These are phyloP conservation scores for Annona cherimola DNA, from an alignment of 164 flowering plant species.

Conservation along the genomic window DNA sequence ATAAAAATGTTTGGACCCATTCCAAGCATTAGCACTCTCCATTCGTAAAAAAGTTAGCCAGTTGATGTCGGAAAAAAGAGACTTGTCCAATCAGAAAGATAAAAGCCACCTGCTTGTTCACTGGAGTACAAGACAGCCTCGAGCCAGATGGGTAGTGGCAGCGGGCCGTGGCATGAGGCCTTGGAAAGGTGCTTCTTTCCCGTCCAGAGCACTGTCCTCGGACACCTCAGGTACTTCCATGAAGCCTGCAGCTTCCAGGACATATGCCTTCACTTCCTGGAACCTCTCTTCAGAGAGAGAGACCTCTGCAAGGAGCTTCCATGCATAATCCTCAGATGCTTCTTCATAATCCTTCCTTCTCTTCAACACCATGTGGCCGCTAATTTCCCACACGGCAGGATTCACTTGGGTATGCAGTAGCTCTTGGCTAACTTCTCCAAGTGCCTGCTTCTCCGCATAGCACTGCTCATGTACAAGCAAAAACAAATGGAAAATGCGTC, in stretches of 20 bases:
- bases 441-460: conserved; percentile 87
- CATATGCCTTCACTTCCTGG: conserved; percentile 50
- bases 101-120: conserved; percentile 4
- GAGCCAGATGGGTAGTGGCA: conserved; percentile 8
- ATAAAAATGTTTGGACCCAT: background rate
- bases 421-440: conserved; percentile 66
- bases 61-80: background rate
- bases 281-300: conserved; percentile 74
- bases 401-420: conserved; percentile 82
- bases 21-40: background rate
- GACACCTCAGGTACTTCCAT: conserved; percentile 12
- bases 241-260: conserved; percentile 46
- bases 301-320: conserved; percentile 80
- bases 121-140: conserved; percentile 31
- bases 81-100: background rate
- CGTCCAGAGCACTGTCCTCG: conserved; percentile 6
- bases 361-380: conserved; percentile 89
- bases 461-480: conserved; percentile 36
- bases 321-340: conserved; percentile 65
- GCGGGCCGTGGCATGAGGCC: conserved; percentile 7
- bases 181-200: conserved; percentile 16
- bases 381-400: conserved; percentile 90
- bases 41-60: background rate
- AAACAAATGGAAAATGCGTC: background rate
- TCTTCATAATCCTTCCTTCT: conserved; percentile 59